Percentiles rank a stretch among this genome's conserved stretches.
Evolutionary conservation across 345 rosid genomes (phyloP).

Genomic region (Ailanthus altissimus): DNA sequence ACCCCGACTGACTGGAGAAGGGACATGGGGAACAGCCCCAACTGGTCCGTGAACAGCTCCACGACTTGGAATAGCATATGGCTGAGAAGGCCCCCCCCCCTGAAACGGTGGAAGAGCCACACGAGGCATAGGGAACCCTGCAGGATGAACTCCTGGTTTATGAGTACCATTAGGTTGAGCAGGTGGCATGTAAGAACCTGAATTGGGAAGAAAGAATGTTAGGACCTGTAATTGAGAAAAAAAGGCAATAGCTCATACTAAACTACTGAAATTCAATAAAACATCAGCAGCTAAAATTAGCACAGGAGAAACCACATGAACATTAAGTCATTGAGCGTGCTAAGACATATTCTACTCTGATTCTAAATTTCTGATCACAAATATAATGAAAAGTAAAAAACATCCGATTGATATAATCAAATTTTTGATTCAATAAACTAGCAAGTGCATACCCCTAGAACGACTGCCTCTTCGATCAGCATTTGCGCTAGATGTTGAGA

Average conservation of each 20-base stretch:
- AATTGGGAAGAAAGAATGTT: slow-evolving; percentile 36
- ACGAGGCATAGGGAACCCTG: slow-evolving; percentile 85
- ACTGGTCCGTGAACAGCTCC: slow-evolving; percentile 90
- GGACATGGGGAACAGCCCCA: slow-evolving; percentile 87
- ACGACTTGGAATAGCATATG: slow-evolving; percentile 93
- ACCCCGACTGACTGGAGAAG: slow-evolving; percentile 83
- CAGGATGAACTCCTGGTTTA: slow-evolving; percentile 86
- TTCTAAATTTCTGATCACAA: neutral
- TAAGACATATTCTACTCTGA: neutral
- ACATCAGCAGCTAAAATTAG: slow-evolving; percentile 11
- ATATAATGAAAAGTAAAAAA: neutral
- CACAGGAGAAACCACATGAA: neutral
- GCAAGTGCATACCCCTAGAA: slow-evolving; percentile 59
- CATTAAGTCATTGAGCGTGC: neutral
- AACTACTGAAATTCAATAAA: neutral
- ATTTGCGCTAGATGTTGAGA: slow-evolving; percentile 55
- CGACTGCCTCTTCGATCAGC: slow-evolving; percentile 88
- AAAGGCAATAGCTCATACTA: neutral
- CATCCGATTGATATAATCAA: neutral
- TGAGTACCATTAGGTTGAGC: slow-evolving; percentile 87
- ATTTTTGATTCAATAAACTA: slow-evolving; percentile 4
- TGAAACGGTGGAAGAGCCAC: slow-evolving; percentile 79
- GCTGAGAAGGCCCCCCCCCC: slow-evolving; percentile 87
- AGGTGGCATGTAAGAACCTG: slow-evolving; percentile 79
- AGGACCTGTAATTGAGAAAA: slow-evolving; percentile 52